Conservation (phyloP, 164 flowering plant species). For the grape (Vitis vinifera) region ASM3070453v1 NC_081817.1:4565001-4565500, state of each 20-base stretch:
- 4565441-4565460: background rate
- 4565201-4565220: constrained; percentile 40
- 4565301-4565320: constrained; percentile 59
- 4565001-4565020: constrained; percentile 52
- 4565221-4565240: constrained; percentile 42
- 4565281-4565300: constrained; percentile 72
- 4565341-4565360: constrained; percentile 66
- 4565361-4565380: constrained; percentile 56
- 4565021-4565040: constrained; percentile 41
- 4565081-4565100: constrained; percentile 47
- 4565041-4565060: constrained; percentile 44
- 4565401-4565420: constrained; percentile 44
- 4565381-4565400: constrained; percentile 45
- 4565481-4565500: too few species aligned
- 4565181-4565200: constrained; percentile 29
- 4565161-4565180: constrained; percentile 15
- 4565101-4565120: constrained; percentile 28
- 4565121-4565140: constrained; percentile 27
- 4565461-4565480: background rate
- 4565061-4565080: constrained; percentile 46
- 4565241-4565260: constrained; percentile 44
- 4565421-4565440: constrained; percentile 21
- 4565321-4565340: constrained; percentile 51
- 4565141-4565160: constrained; percentile 19
- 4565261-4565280: constrained; percentile 37